These are phyloP conservation scores for Globisporangium iwayamae DNA, from an alignment of 352 stramenopile species.

Conservation along the genomic window DNA sequence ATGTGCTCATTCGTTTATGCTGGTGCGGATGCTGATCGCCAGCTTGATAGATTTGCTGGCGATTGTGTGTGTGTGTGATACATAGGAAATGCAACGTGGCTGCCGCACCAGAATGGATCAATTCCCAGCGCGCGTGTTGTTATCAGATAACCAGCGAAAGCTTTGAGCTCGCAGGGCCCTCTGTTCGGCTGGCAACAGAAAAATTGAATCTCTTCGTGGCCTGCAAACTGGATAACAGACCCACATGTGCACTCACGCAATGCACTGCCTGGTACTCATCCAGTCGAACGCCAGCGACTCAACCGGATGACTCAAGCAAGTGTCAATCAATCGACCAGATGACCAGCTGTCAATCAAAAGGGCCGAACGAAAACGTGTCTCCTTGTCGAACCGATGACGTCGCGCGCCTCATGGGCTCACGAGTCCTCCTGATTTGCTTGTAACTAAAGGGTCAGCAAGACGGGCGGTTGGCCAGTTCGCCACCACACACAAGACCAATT, in stretches of 20 bases:
- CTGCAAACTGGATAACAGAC: neutral
- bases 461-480: neutral
- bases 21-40: neutral
- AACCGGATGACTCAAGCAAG: neutral
- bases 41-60: neutral
- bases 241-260: neutral
- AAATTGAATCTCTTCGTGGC: too few species aligned
- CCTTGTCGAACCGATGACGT: neutral
- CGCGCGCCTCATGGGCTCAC: constrained; percentile 1
- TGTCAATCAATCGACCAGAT: neutral
- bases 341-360: neutral
- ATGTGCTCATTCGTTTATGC: neutral
- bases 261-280: neutral
- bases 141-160: constrained; percentile 4
- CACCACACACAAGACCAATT: neutral
- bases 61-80: neutral
- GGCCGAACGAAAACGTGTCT: neutral
- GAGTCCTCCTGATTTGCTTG: neutral
- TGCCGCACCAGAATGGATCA: constrained; percentile 2
- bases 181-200: too few species aligned
- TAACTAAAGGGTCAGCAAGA: too few species aligned
- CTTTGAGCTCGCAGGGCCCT: neutral
- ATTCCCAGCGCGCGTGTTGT: neutral
- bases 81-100: neutral
- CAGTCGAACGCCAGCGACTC: neutral